Percentiles rank a stretch among this genome's conserved stretches.
phyloP scores from a whole-genome alignment of 2,329 filamentous ascomycete genomes.

The Paecilomyces variotii region DNA sequence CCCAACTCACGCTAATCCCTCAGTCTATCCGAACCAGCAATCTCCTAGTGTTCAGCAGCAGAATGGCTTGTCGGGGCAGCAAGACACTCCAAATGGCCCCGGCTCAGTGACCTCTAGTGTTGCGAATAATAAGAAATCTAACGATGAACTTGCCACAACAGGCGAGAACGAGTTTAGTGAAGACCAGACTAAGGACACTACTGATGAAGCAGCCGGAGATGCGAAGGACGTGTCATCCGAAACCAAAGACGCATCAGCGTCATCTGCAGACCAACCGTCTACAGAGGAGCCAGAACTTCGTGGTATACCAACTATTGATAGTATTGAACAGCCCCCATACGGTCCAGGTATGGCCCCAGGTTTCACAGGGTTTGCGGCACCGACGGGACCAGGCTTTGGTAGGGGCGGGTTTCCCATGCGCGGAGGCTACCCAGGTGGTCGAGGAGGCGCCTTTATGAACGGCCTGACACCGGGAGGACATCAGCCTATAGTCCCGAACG shows the following conservation, averaged over 20 bases:
- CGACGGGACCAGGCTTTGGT: conserved; percentile 26
- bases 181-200: conserved; percentile 6
- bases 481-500: conserved; percentile 21
- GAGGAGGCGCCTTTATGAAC: conserved; percentile 25
- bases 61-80: conserved; percentile 8
- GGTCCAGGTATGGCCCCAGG: conserved; percentile 20
- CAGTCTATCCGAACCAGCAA: conserved; percentile 23
- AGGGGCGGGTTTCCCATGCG: conserved; percentile 37
- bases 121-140: conserved; percentile 18
- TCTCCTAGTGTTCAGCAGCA: conserved; percentile 20
- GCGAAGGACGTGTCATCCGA: conserved; percentile 9
- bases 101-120: conserved; percentile 6
- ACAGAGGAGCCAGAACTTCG: conserved; percentile 16
- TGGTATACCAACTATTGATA: conserved; percentile 25
- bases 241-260: conserved; percentile 4
- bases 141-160: conserved; percentile 26
- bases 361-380: conserved; percentile 17
- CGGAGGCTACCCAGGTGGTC: conserved; percentile 38
- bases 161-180: conserved; percentile 26
- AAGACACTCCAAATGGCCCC: conserved; percentile 9
- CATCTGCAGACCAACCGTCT: conserved; percentile 8
- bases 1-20: conserved; percentile 24
- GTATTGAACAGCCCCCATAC: conserved; percentile 18
- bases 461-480: conserved; percentile 19
- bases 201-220: not conserved